Evolutionary conservation across 2,329 filamentous ascomycete genomes (phyloP), one percentile per base, ranked within the genome.

Genomic region (Hawksworthiomyces lignivorus): DNA sequence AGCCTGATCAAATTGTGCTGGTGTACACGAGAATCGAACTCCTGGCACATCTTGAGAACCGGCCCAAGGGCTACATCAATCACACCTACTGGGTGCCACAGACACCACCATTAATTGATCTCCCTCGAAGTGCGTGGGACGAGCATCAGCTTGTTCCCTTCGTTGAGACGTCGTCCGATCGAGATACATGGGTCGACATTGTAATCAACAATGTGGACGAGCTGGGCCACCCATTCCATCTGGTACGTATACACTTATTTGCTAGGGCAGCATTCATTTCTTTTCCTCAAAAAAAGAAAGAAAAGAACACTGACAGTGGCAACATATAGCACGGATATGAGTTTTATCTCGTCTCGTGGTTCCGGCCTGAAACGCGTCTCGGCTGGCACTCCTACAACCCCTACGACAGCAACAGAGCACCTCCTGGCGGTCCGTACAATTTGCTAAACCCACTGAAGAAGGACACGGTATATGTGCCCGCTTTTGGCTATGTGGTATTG

Each of bases 341-440:
- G 28, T 50, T 55, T 24, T 54, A 52, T 21, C 48, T 55, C 18
- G 20, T 54, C 2, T 46, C 44, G 11, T 45, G 47, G 1, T 41
- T 53, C 19, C n/a, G n/a, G n/a, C n/a, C n/a, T n/a, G 35, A 43
- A 15, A 50, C 44, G 2, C 39, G 44, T 10, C 46, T 49, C 14
- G 51, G 51, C 19, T 55, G 53, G 53, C 49, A 52, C 36, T 55
- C 51, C 31, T 55, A 54, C 39, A 54, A 53, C 18, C 53, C 52
- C 4, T 55, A 45, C 22, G n/a, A n/a, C n/a, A 37, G 20, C 30
- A n/a, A n/a, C n/a, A n/a, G n/a, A n/a, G n/a, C 39, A 5, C 50
- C 50, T 2, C 44, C 45, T 7, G 53, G 52, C 3, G 50, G 52
- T 0, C 41, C 47, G 0, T 44, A 48, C 22, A 53, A 55, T 24